Percentiles rank a stretch among this genome's conserved stretches.
These are phyloP conservation scores for Benincasa hispida DNA, from an alignment of 306 rosid genomes.

Conservation along the genomic window DNA sequence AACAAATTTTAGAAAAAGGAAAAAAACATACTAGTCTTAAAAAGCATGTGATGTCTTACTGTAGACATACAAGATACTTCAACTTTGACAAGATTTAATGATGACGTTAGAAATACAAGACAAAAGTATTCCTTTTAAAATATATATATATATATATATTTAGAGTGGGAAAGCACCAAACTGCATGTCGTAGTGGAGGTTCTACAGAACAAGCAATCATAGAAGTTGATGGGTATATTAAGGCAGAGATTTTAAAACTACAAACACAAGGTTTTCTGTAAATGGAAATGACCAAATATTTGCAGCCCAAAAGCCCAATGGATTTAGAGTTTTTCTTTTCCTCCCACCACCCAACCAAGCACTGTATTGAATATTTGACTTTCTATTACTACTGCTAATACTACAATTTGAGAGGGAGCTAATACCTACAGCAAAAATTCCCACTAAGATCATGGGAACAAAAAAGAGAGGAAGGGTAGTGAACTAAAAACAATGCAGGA, in stretches of 20 bases:
- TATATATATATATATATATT: not conserved
- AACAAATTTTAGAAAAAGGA: no score
- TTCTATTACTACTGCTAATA: not conserved
- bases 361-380: not conserved
- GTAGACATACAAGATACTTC: not conserved
- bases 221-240: not conserved
- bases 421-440: slow-evolving; percentile 11
- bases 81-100: not conserved
- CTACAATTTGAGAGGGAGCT: not conserved
- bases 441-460: slow-evolving; percentile 23
- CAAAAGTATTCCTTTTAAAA: not conserved
- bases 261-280: not conserved
- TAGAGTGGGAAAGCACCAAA: not conserved
- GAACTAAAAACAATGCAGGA: slow-evolving; percentile 6
- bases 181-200: not conserved
- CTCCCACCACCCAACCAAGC: not conserved
- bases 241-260: not conserved
- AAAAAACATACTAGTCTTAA: no score
- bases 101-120: not conserved
- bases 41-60: not conserved
- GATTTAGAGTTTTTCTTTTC: not conserved
- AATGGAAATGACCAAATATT: slow-evolving; percentile 3
- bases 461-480: not conserved
- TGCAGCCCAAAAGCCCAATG: not conserved
- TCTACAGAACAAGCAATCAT: not conserved